phyloP scores from a whole-genome alignment of 2,329 filamentous ascomycete genomes.

The Colletotrichum musicola region DNA sequence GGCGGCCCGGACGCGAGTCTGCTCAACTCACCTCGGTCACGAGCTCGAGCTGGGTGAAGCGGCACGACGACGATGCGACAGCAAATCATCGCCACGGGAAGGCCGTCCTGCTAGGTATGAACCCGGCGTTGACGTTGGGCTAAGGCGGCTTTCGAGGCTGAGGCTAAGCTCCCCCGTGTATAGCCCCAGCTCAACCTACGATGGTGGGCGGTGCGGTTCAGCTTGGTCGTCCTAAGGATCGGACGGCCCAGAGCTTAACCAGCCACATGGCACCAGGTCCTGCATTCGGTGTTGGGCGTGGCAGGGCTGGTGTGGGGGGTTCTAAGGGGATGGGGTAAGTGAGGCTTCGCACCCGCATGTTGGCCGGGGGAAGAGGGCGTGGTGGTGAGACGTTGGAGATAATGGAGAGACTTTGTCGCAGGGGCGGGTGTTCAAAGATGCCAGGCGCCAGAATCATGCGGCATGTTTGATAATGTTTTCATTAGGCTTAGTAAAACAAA shows the following conservation, averaged over 20 bases:
- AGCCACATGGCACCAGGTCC: slow-evolving; percentile 25
- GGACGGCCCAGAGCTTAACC: slow-evolving; percentile 5
- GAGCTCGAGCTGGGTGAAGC: not conserved
- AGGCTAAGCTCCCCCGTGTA: slow-evolving; percentile 8
- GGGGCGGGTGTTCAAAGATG: not conserved
- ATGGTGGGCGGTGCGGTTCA: slow-evolving; percentile 15
- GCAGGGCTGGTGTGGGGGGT: slow-evolving; percentile 17
- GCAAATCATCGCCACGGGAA: not conserved
- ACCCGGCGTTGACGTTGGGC: slow-evolving; percentile 11
- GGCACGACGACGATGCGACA: not conserved
- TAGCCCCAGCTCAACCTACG: not conserved
- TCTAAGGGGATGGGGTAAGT: not conserved
- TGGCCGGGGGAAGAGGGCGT: not conserved
- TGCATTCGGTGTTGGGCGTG: slow-evolving; percentile 18
- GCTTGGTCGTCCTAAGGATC: slow-evolving; percentile 3
- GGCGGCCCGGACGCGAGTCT: not conserved
- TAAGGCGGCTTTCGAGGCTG: slow-evolving; percentile 5
- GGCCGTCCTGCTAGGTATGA: slow-evolving; percentile 12
- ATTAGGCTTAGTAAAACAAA: not conserved
- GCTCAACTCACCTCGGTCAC: not conserved
- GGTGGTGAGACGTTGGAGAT: not conserved
- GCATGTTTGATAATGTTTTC: not conserved
- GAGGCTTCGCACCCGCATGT: not conserved
- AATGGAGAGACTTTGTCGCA: not conserved
- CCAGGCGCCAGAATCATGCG: not conserved